Conservation (phyloP, 805 yeast species). For the Metschnikowia arizonensis region DNA sequence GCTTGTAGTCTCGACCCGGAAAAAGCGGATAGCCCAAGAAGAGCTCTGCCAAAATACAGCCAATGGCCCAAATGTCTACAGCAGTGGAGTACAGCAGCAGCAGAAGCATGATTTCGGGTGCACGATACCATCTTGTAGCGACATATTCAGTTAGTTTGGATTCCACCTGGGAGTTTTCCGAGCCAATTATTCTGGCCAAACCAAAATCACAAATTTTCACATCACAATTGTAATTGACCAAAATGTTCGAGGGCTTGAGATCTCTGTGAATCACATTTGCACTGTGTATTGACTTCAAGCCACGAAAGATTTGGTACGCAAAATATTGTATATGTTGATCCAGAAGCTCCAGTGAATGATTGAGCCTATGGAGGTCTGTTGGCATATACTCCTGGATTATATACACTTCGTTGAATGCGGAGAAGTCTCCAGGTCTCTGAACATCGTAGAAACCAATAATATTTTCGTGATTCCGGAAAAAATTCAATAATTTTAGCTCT, state of each 20-base stretch:
- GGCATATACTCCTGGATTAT: constrained; percentile 77
- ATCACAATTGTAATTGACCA: constrained; percentile 68
- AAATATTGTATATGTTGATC: constrained; percentile 71
- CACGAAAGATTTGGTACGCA: constrained; percentile 65
- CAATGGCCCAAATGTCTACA: constrained; percentile 78
- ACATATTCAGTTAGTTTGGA: constrained; percentile 72
- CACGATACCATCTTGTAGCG: constrained; percentile 82
- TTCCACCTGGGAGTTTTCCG: constrained; percentile 31
- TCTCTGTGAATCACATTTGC: constrained; percentile 75
- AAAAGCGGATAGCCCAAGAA: constrained; percentile 58
- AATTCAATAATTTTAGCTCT: constrained; percentile 61
- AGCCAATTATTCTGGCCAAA: constrained; percentile 51
- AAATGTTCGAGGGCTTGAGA: constrained; percentile 67
- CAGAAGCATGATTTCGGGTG: constrained; percentile 78
- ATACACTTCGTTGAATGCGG: constrained; percentile 67
- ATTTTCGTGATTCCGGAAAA: constrained; percentile 67
- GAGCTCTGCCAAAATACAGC: constrained; percentile 73
- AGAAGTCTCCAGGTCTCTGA: constrained; percentile 57
- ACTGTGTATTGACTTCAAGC: constrained; percentile 65
- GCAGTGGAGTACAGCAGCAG: constrained; percentile 70
- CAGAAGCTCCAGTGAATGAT: constrained; percentile 50
- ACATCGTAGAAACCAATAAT: constrained; percentile 63
- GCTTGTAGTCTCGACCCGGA: constrained; percentile 72
- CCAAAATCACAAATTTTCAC: constrained; percentile 80
- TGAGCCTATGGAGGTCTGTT: constrained; percentile 63